These are phyloP conservation scores for Citeromyces hawaiiensis DNA, from an alignment of 1,139 yeast genomes.

Conservation along the genomic window DNA sequence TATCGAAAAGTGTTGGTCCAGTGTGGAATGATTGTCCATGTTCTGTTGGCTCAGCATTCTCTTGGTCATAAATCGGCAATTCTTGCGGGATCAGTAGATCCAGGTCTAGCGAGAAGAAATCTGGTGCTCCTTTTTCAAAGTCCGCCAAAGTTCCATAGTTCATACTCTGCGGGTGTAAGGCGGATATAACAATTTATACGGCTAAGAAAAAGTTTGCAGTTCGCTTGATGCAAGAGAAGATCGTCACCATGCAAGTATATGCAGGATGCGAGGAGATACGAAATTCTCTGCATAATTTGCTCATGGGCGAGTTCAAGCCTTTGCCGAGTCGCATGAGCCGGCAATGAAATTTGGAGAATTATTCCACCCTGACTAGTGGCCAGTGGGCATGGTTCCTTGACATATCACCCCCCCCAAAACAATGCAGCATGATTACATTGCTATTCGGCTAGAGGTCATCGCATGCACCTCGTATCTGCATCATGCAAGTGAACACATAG, in stretches of 20 bases:
- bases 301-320: too few species aligned
- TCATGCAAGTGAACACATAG: too few species aligned
- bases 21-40: background rate
- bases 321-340: too few species aligned
- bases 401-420: too few species aligned
- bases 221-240: conserved; percentile 1
- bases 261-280: conserved; percentile 13
- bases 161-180: background rate
- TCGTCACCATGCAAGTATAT: background rate
- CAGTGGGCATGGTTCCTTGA: too few species aligned
- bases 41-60: background rate
- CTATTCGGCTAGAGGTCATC: too few species aligned
- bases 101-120: background rate
- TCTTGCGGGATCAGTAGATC: background rate
- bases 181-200: too few species aligned
- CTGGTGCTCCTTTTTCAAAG: background rate
- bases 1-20: background rate
- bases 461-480: too few species aligned
- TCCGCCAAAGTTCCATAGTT: background rate
- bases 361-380: too few species aligned
- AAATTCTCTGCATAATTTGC: background rate
- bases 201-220: background rate
- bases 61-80: background rate
- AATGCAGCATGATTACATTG: too few species aligned
- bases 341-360: too few species aligned